A percentile compares a stretch with the other conserved stretches of the same genome.
Evolutionary conservation across 2,329 filamentous ascomycete genomes (phyloP).

Genomic region (Bipolaris oryzae): DNA sequence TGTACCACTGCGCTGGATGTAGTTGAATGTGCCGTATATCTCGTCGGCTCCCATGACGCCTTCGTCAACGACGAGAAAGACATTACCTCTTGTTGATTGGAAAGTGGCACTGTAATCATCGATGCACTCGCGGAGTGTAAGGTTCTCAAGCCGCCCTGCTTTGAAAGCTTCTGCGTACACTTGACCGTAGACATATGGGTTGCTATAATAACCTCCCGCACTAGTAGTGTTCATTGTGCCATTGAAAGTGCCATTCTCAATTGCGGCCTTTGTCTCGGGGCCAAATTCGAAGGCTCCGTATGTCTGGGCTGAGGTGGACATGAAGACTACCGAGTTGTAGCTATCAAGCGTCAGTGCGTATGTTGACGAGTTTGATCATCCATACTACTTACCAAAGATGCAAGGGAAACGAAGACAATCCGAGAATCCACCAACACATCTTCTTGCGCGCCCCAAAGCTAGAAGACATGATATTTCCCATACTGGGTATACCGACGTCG

Average conservation of each 20-base stretch:
- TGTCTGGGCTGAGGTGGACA: slow-evolving; percentile 18
- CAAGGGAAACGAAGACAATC: slow-evolving; percentile 24
- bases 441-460: slow-evolving; percentile 6
- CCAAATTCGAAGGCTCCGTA: slow-evolving; percentile 18
- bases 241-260: slow-evolving; percentile 12
- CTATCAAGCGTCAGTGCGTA: slow-evolving; percentile 8
- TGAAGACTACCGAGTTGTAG: slow-evolving; percentile 37
- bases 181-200: neutral
- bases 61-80: slow-evolving; percentile 20
- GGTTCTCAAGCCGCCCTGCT: slow-evolving; percentile 4
- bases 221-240: neutral
- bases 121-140: slow-evolving; percentile 19
- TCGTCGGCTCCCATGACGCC: neutral
- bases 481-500: slow-evolving; percentile 31
- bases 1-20: too few species aligned
- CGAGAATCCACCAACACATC: slow-evolving; percentile 21
- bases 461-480: slow-evolving; percentile 18
- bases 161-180: slow-evolving; percentile 2
- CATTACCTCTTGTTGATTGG: slow-evolving; percentile 16
- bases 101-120: slow-evolving; percentile 21
- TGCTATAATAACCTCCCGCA: too few species aligned
- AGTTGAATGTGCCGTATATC: neutral
- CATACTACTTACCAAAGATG: slow-evolving; percentile 21
- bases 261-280: slow-evolving; percentile 11
- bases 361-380: neutral